Evolutionary conservation across 2,329 filamentous ascomycete species (phyloP).

Genomic region (Xylariaceae sp.): DNA sequence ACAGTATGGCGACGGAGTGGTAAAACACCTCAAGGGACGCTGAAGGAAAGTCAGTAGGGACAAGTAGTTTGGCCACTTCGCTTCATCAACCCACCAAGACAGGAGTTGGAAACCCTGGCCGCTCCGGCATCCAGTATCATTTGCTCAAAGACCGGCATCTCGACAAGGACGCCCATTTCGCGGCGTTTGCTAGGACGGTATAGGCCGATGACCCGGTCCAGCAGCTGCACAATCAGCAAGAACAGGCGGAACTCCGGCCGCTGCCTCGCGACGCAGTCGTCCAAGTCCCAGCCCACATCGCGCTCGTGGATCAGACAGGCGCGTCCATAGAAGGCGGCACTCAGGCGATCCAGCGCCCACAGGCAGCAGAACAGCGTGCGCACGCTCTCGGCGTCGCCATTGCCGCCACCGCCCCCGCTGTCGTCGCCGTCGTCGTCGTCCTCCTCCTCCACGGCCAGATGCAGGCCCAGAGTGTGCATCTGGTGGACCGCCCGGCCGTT

Average conservation of each 20-base stretch:
- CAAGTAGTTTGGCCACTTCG: no score
- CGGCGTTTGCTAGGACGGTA: conserved; percentile 49
- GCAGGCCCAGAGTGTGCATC: conserved; percentile 48
- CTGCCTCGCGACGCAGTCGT: conserved; percentile 42
- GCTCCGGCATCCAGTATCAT: conserved; percentile 49
- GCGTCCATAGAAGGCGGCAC: conserved; percentile 51
- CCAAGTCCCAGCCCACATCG: conserved; percentile 48
- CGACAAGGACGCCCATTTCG: conserved; percentile 40
- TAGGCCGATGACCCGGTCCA: conserved; percentile 52
- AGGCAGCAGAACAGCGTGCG: conserved; percentile 45
- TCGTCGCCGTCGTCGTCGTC: no score
- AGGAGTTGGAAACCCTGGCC: conserved; percentile 37
- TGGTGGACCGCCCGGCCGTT: conserved; percentile 49
- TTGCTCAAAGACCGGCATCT: conserved; percentile 49
- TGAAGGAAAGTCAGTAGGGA: conserved; percentile 26
- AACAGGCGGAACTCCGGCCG: conserved; percentile 50
- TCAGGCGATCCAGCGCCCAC: conserved; percentile 54
- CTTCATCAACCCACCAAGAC: conserved; percentile 36
- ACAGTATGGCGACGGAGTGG: conserved; percentile 56
- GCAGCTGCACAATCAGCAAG: conserved; percentile 43
- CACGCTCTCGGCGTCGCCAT: conserved; percentile 33
- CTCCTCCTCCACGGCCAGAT: conserved; percentile 33
- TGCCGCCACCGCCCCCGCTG: no score
- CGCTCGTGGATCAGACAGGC: conserved; percentile 53
- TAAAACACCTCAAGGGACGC: conserved; percentile 57